Evolutionary conservation across 495 filamentous ascomycete species (phyloP), one percentile per base, ranked within the genome.

Genomic region (Massariosphaeria phaeospora): DNA sequence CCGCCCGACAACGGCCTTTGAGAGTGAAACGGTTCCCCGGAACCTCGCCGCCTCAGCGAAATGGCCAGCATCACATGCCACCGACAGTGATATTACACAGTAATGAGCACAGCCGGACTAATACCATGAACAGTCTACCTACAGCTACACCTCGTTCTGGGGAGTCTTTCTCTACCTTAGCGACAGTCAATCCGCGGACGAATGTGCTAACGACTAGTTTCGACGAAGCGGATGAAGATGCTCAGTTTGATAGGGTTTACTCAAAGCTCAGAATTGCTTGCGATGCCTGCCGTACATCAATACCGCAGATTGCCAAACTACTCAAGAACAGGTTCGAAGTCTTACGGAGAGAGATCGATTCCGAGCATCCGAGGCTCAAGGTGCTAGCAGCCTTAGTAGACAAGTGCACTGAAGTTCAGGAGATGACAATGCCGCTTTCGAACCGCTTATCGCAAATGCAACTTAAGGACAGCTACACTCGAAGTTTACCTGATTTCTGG

Each of bases 401-500:
- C 26, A 61, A 44, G 53, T 46, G 48, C 76, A 83, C 52, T 74
- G 81, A 91, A 84, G 88, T 79, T 72, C 44, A 74, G 74, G n/a
- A 78, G 88, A 74, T n/a, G 79, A 85, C 83, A 1, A 80, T 86
- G 64, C 69, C 75, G 8, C 71, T 96, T n/a, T 83, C 84, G 57
- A 71, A 71, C 18, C 79, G 84, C 8, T 74, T 96, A 4, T 85
- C 81, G n/a, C 75, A 74, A 47, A 88, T 94, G 73, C 89, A 88
- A 69, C 73, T 94, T 23, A 89, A 89, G 61, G 89, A 95, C 54
- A 86, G 84, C 8, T 74, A 75, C 13, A 77, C 86, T 42, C 79
- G 89, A 25, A 88, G 84, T 29, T 84, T 89, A 57, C 75, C 78
- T 20, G 79, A 83, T 40, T 93, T 95, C 67, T 96, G 89, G 89